phyloP scores from a whole-genome alignment of 1,139 yeast species.

The Candida glucosophila region DNA sequence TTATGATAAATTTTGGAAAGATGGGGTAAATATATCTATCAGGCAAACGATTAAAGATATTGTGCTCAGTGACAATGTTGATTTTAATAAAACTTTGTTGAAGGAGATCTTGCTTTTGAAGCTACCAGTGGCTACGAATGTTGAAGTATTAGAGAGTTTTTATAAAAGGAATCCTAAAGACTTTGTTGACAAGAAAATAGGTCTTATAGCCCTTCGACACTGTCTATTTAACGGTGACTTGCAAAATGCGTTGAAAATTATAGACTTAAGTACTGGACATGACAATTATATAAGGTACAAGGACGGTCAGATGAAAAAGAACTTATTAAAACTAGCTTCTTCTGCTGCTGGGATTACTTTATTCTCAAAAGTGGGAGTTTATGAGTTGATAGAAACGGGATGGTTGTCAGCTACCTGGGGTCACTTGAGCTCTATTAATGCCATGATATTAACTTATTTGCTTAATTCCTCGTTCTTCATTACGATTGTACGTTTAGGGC shows the following conservation, averaged over 20 bases:
- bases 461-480: slow-evolving; percentile 55
- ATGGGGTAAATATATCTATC: slow-evolving; percentile 11
- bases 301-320: slow-evolving; percentile 19
- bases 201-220: slow-evolving; percentile 55
- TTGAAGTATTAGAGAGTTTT: slow-evolving; percentile 23
- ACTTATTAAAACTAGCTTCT: slow-evolving; percentile 20
- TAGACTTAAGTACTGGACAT: slow-evolving; percentile 58
- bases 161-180: slow-evolving; percentile 26
- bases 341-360: slow-evolving; percentile 28
- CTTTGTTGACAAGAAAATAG: slow-evolving; percentile 33
- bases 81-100: slow-evolving; percentile 17
- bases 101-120: slow-evolving; percentile 23
- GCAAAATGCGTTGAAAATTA: slow-evolving; percentile 44
- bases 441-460: slow-evolving; percentile 57
- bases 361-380: slow-evolving; percentile 32
- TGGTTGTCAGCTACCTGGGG: slow-evolving; percentile 28
- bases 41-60: slow-evolving; percentile 13
- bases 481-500: slow-evolving; percentile 50
- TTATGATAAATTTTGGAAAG: slow-evolving; percentile 16
- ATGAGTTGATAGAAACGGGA: slow-evolving; percentile 25
- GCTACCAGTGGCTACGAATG: slow-evolving; percentile 22
- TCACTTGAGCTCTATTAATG: slow-evolving; percentile 43
- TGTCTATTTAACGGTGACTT: slow-evolving; percentile 55
- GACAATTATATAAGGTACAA: slow-evolving; percentile 34
- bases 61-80: slow-evolving; percentile 12